Base-by-base conservation (phyloP, 495 filamentous ascomycete species). In the Xylaria grammica region DNA sequence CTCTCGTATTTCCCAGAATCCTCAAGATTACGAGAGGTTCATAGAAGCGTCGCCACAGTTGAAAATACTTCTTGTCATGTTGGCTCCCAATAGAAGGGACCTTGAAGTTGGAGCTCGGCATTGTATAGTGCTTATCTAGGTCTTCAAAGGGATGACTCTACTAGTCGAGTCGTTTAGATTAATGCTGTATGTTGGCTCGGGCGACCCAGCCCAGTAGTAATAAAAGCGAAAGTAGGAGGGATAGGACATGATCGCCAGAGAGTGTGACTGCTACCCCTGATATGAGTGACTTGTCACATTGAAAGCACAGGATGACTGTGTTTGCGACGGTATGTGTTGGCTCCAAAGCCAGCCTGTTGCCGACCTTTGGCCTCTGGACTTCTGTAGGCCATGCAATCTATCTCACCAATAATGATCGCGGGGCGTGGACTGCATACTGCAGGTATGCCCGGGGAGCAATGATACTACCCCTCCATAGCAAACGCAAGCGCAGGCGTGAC, bases 21-120 rank as follows among this genome's bases (percentile, higher is more conserved):
- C n/a, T 42, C 26, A 70, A 51, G 29, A 78, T 40, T 24, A 78
- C 65, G 22, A 78, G 53, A 38, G 70, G 69, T 59, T 78, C 75
- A 44, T 78, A 78, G 51, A 78, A 75, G 48, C 74, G 72, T 49
- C 46, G 49, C 15, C 68, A 60, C 11, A 78, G 49, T 58, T 55
- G 65, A 1, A 34, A 53, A 61, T 69, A 69, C 20, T 44, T 36
- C 6, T 34, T 17, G 15, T 32, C 26, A 53, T 32, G 19, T 9
- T 26, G 4, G 4, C 26, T 27, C 20, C 20, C 22, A 27, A 7
- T 13, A 8, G 15, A 2, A 8, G 20, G 8, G 22, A 13, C 7
- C 27, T 49, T 49, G 60, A 27, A 78, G 49, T 56, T 79, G 74
- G 11, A 74, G 72, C 34, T 63, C 24, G 15, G 65, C 59, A 15